Conservation (phyloP, 139 green algal genomes). For the Chlamydomonas eustigma region DNA sequence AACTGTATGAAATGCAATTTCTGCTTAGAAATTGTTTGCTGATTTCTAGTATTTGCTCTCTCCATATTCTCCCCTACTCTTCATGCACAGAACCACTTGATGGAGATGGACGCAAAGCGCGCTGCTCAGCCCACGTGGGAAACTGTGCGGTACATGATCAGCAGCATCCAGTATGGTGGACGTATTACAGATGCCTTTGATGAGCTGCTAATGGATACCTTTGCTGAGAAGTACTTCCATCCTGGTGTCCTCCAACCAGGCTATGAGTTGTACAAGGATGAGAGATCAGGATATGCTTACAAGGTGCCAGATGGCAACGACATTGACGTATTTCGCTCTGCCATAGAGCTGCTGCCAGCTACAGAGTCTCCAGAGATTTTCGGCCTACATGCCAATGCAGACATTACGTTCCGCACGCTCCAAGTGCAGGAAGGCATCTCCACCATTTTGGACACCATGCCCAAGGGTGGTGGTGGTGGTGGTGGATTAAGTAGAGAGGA, state of each 20-base stretch:
- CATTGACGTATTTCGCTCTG: conserved; percentile 70
- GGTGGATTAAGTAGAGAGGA: conserved; percentile 79
- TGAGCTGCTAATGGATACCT: conserved; percentile 88
- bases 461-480: conserved; percentile 64
- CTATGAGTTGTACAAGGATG: conserved; percentile 67
- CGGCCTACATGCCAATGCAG: conserved; percentile 91
- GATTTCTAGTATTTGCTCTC: no score
- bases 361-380: conserved; percentile 83
- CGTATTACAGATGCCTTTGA: conserved; percentile 96
- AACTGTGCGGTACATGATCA: conserved; percentile 60
- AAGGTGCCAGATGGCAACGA: conserved; percentile 70
- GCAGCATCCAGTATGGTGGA: conserved; percentile 79
- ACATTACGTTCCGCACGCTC: conserved; percentile 90
- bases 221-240: conserved; percentile 80
- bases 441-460: conserved; percentile 87
- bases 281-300: conserved; percentile 63
- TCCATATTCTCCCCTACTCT: not conserved
- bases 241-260: conserved; percentile 14
- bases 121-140: conserved; percentile 61
- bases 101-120: conserved; percentile 90
- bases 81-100: conserved; percentile 77
- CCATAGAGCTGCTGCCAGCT: conserved; percentile 78
- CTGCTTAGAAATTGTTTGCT: no score
- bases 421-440: conserved; percentile 69
- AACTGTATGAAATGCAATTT: no score